A percentile compares a stretch with the other conserved stretches of the same genome.
phyloP scores from a whole-genome alignment of 2,329 filamentous ascomycete genomes.

The Xylariales sp. region DNA sequence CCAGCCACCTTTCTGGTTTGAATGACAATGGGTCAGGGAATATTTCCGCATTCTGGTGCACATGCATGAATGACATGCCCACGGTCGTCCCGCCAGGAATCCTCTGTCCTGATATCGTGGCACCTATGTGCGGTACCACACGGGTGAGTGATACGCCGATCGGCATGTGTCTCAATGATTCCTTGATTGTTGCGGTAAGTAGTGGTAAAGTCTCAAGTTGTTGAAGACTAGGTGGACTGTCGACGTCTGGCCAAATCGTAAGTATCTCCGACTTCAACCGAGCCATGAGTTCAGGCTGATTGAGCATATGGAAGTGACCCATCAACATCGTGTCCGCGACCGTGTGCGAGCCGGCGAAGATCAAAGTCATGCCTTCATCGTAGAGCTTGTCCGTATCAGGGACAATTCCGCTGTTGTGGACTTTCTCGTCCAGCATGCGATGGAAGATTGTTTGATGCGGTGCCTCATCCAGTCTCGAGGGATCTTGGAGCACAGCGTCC shows the following conservation, averaged over 20 bases:
- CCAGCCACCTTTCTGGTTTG: not conserved
- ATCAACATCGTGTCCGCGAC: slow-evolving; percentile 35
- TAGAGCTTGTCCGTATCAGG: slow-evolving; percentile 25
- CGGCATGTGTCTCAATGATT: not conserved
- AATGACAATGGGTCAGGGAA: not conserved
- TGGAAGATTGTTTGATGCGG: slow-evolving; percentile 31
- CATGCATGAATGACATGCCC: slow-evolving; percentile 34
- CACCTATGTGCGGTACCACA: not conserved
- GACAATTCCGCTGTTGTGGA: slow-evolving; percentile 19
- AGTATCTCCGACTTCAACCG: slow-evolving; percentile 33
- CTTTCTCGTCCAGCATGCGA: slow-evolving; percentile 25
- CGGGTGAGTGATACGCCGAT: not conserved
- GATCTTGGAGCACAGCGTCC: too few relatives aligned
- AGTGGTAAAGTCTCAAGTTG: slow-evolving; percentile 31
- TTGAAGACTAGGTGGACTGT: slow-evolving; percentile 23
- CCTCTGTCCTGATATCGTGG: not conserved
- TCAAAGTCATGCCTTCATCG: slow-evolving; percentile 39
- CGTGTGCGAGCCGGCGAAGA: slow-evolving; percentile 43
- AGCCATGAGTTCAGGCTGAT: slow-evolving; percentile 24
- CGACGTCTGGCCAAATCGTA: slow-evolving; percentile 29
- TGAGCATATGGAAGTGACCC: slow-evolving; percentile 35
- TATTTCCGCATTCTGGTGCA: slow-evolving; percentile 26
- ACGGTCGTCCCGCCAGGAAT: not conserved
- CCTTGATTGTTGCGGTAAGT: slow-evolving; percentile 15
- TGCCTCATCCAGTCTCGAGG: slow-evolving; percentile 16